Evolutionary conservation across 1,284 basidiomycete species (phyloP).

Genomic region (Marasmius sp.): DNA sequence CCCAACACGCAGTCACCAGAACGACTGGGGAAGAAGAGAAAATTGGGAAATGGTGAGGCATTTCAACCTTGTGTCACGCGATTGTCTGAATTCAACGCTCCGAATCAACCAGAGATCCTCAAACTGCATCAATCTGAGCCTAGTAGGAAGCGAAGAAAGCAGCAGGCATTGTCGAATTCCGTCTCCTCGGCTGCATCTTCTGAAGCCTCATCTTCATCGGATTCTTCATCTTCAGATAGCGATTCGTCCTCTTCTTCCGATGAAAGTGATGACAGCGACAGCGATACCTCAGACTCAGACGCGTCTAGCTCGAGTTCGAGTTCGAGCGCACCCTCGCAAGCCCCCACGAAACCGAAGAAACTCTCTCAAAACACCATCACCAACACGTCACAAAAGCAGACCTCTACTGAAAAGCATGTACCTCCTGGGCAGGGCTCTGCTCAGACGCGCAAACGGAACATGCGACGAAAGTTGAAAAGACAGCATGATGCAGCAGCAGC

Average conservation of each 20-base stretch:
- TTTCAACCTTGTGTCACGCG: neutral
- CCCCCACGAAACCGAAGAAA: neutral
- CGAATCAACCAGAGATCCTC: neutral
- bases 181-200: constrained; percentile 3
- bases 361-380: neutral
- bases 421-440: constrained; percentile 68
- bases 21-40: constrained; percentile 5
- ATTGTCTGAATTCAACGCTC: neutral
- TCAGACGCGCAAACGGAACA: constrained; percentile 65
- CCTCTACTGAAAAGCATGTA: constrained; percentile 24
- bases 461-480: constrained; percentile 56
- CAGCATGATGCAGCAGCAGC: constrained; percentile 16
- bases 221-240: neutral
- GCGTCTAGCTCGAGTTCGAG: constrained; percentile 5
- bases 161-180: neutral
- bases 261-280: neutral
- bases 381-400: neutral
- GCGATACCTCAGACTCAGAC: constrained; percentile 4
- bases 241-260: constrained; percentile 3
- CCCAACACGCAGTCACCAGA: neutral
- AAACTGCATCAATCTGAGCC: neutral
- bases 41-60: neutral
- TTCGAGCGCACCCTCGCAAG: constrained; percentile 2
- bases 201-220: neutral
- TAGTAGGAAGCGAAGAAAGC: neutral